Evolutionary conservation across 352 stramenopile genomes (phyloP), one percentile per base, ranked within the genome.

Genomic region (Globisporangium splendens): DNA sequence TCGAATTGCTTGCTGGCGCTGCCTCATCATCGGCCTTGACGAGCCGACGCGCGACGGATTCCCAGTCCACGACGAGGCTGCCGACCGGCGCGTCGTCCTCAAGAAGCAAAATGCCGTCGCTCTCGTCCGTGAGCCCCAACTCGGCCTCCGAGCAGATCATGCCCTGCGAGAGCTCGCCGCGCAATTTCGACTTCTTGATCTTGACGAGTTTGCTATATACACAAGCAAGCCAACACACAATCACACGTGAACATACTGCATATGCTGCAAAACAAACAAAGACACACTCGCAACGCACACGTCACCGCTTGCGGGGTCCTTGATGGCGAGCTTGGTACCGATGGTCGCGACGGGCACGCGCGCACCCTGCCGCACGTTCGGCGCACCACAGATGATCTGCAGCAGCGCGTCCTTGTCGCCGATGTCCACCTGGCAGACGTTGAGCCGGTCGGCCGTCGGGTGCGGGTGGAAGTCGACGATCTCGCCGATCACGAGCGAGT

Each of bases 121-220:
- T 90, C 38, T 74, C 41, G 50, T 86, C 74, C 5, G 67, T 65
- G 22, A 92, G 65, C 1, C 79, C 79, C 10, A 92, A 70, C 62
- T 92, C 82, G 6, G 71, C 79, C 62, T 92, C 82, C 1, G 82
- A 92, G 68, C 82, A 92, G 64, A 92, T 92, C 79, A 92, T 92
- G 33, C 82, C 82, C 47, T 89, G 77, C 28, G 82, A 92, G 12
- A 90, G 46, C 52, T 92, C 79, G 59, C 82, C 82, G 35, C 82
- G 82, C 28, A 92, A 65, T 64, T 92, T 92, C 33, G 77, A 88
- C 69, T 90, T 93, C 44, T 93, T 90, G 69, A 93, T 93, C 69
- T 90, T 93, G 20, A 93, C 64, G 50, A 87, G 77, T 56, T 88
- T 90, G 22, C 77, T 90, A 52, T 24, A 61, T 41, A 62, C 22